Evolutionary conservation across 2,329 filamentous ascomycete species (phyloP).

Genomic region (Didymosphaeria variabile): DNA sequence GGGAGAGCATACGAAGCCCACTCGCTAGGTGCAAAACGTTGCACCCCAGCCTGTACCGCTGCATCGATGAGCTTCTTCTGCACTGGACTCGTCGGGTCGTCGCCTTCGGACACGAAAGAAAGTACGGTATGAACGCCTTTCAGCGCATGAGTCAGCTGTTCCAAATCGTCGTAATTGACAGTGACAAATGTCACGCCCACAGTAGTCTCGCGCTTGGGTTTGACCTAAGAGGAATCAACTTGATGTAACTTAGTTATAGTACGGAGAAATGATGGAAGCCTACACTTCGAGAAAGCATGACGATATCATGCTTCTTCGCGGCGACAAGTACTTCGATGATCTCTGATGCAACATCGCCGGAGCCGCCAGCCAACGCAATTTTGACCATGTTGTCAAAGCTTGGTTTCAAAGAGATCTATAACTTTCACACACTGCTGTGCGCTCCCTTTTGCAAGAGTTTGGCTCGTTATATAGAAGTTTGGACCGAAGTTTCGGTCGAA

Average conservation of each 20-base stretch:
- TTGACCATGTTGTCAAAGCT: conserved; percentile 21
- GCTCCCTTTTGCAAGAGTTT: background rate
- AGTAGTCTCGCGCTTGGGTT: background rate
- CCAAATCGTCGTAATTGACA: conserved; percentile 17
- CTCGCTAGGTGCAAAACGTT: conserved; percentile 37
- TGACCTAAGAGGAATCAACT: background rate
- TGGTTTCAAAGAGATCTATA: background rate
- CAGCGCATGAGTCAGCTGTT: conserved; percentile 39
- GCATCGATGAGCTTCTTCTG: conserved; percentile 36
- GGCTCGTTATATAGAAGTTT: conserved; percentile 13
- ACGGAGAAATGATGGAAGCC: background rate
- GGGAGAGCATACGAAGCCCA: conserved; percentile 30
- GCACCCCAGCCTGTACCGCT: conserved; percentile 31
- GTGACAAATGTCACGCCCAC: conserved; percentile 2
- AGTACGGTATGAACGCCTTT: conserved; percentile 61
- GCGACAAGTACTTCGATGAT: conserved; percentile 60
- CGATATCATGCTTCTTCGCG: conserved; percentile 60
- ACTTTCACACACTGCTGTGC: background rate
- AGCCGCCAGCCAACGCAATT: conserved; percentile 24
- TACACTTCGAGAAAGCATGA: conserved; percentile 54
- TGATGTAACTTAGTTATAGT: too few species aligned
- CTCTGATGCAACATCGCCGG: conserved; percentile 56
- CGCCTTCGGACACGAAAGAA: conserved; percentile 58
- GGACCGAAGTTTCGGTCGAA: conserved; percentile 20
- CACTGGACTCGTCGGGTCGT: conserved; percentile 20